Percentiles rank a stretch among this genome's conserved stretches.
Evolutionary conservation across 148 eudicot genomes (phyloP).

Genomic region (Rhododendron mucronatum): DNA sequence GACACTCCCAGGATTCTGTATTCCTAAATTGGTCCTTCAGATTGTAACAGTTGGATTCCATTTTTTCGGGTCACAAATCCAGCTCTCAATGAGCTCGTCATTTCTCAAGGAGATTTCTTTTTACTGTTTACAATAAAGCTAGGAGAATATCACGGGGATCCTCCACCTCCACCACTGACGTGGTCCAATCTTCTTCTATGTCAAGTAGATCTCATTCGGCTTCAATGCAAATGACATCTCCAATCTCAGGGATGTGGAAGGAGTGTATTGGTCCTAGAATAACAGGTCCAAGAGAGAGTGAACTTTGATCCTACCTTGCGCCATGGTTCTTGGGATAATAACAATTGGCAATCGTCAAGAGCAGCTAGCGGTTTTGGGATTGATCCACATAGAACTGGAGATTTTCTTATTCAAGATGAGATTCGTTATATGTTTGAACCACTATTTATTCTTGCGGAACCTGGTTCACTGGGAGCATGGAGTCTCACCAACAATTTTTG

Average conservation of each 20-base stretch:
- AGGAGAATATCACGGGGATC: conserved; percentile 68
- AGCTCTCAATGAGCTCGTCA: conserved; percentile 56
- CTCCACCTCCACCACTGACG: conserved; percentile 40
- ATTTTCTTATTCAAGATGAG: conserved; percentile 53
- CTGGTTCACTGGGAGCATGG: conserved; percentile 82
- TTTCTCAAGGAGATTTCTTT: conserved; percentile 95
- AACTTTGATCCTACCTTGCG: conserved; percentile 71
- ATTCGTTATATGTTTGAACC: conserved; percentile 85
- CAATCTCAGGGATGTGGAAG: conserved; percentile 87
- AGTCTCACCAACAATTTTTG: conserved; percentile 42
- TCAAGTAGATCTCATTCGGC: conserved; percentile 67
- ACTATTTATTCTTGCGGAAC: conserved; percentile 91
- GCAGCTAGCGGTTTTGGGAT: conserved; percentile 54
- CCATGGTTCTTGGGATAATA: conserved; percentile 68
- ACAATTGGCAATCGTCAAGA: conserved; percentile 81
- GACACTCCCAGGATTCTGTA: conserved; percentile 81
- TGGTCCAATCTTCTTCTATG: conserved; percentile 39
- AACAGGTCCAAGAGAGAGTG: conserved; percentile 67
- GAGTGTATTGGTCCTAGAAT: conserved; percentile 72
- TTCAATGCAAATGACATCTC: conserved; percentile 60
- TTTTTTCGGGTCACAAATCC: conserved; percentile 90
- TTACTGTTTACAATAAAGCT: conserved; percentile 95
- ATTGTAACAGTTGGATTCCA: conserved; percentile 81
- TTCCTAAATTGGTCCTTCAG: conserved; percentile 87
- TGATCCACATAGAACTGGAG: conserved; percentile 67